Base-by-base conservation (phyloP, 2,329 filamentous ascomycete species). In the Escovopsis sp. region DNA sequence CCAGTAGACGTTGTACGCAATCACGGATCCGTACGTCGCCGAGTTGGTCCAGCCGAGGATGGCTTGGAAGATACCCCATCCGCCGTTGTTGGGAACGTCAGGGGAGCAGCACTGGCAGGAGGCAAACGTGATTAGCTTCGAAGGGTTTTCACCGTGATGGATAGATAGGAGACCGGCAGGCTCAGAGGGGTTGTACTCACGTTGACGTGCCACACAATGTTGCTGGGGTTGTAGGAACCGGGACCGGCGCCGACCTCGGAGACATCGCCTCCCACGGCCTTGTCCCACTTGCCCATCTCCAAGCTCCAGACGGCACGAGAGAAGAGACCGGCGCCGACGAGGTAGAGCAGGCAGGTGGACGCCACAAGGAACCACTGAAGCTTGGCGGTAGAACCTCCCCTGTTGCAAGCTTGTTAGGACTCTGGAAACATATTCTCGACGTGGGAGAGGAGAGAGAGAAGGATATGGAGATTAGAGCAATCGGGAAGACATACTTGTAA, bases 1-100 rank as follows among this genome's bases (percentile, higher is more conserved):
- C 87, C 86, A 94, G 66, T 94, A 94, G 12, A 89, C 45, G 57
- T 91, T 93, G 65, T 94, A 94, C 1, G 82, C 79, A 48, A 94
- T 77, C 49, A 94, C 82, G 1, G 84, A 88, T 41, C 86, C 85
- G 53, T 89, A 87, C 2, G 86, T 93, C 5, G 84, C 87, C 11
- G 82, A 85, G 65, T 94, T 94, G 47, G 78, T 75, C 87, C 87
- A 94, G 45, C 87, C 86, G 10, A 94, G 69, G 42, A 94, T 70
- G 45, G 84, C 78, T 53, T 93, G 89, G 69, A 94, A 86, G 50
- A 94, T 77, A 43, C 84, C 85, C 86, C 85, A 94, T 37, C 82
- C 84, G 33, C 80, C 78, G 39, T 81, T 81, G 26, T 82, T 81
- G 48, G 85, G 79, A 34, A 80, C 61, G 41, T 77, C 64, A 0